These are phyloP conservation scores for Camelina sativa DNA, from an alignment of 345 rosid genomes.

Conservation along the genomic window DNA sequence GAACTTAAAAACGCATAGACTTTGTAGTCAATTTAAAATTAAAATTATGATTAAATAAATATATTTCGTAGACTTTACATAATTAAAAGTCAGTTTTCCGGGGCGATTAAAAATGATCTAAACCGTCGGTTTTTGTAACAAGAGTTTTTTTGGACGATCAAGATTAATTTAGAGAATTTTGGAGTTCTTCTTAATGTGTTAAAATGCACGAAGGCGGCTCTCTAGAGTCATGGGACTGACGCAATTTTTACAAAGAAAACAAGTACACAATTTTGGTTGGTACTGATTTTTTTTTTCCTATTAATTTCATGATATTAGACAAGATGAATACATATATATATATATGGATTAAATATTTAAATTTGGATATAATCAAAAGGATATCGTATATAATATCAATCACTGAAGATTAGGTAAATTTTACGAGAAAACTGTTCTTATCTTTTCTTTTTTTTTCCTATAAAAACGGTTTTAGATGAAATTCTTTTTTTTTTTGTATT, in stretches of 20 bases:
- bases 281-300: not conserved
- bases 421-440: not conserved
- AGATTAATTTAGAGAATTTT: not conserved
- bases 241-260: not conserved
- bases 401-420: not conserved
- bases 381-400: not conserved
- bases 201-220: constrained; percentile 10
- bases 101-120: not conserved
- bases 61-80: constrained; percentile 3
- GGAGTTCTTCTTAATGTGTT: not conserved
- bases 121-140: not conserved
- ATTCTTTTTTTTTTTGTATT: too few species aligned
- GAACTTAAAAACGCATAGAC: not conserved
- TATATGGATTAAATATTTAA: not conserved
- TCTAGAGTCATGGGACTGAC: not conserved
- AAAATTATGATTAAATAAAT: not conserved
- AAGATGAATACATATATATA: not conserved
- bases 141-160: not conserved
- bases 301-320: not conserved
- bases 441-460: not conserved
- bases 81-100: constrained; percentile 12
- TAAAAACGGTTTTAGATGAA: not conserved
- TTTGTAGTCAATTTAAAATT: not conserved
- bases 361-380: not conserved
- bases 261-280: not conserved